phyloP scores from a whole-genome alignment of 2,329 filamentous ascomycete species.

The Aurifilum marmelostoma region DNA sequence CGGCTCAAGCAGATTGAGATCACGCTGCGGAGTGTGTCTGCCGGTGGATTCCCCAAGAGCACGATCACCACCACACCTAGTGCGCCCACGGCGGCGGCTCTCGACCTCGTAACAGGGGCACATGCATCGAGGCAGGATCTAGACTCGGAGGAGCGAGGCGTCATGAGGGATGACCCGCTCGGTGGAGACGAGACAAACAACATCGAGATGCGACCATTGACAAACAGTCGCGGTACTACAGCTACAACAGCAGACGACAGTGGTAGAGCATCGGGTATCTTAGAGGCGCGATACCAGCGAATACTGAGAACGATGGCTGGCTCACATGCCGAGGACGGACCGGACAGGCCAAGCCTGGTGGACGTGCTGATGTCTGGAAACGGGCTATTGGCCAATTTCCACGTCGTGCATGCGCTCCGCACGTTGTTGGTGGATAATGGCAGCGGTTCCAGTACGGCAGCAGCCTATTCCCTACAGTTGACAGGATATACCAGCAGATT shows the following conservation, averaged over 20 bases:
- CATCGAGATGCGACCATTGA: slow-evolving; percentile 50
- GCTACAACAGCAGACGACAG: slow-evolving; percentile 32
- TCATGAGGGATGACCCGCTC: slow-evolving; percentile 45
- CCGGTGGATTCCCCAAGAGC: slow-evolving; percentile 26
- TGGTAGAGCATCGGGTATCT: slow-evolving; percentile 29
- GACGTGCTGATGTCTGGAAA: slow-evolving; percentile 60
- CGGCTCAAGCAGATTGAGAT: slow-evolving; percentile 54
- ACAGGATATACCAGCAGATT: slow-evolving; percentile 58
- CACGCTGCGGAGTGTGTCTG: slow-evolving; percentile 31
- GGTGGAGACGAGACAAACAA: slow-evolving; percentile 44
- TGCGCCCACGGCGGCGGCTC: slow-evolving; percentile 28
- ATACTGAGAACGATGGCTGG: slow-evolving; percentile 31
- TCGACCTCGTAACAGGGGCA: slow-evolving; percentile 20
- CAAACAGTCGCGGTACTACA: slow-evolving; percentile 10
- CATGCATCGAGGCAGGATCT: slow-evolving; percentile 48
- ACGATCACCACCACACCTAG: slow-evolving; percentile 34
- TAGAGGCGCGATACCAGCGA: slow-evolving; percentile 26
- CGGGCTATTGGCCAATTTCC: slow-evolving; percentile 56
- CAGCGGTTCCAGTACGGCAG: slow-evolving; percentile 43
- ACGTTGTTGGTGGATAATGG: slow-evolving; percentile 52
- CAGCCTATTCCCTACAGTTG: slow-evolving; percentile 57
- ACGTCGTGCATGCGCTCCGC: slow-evolving; percentile 54
- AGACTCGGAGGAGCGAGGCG: slow-evolving; percentile 61
- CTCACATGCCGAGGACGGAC: slow-evolving; percentile 32
- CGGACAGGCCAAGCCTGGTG: slow-evolving; percentile 44